Conservation (phyloP, 495 filamentous ascomycete species). For the Aspergillus bertholletiae region DNA sequence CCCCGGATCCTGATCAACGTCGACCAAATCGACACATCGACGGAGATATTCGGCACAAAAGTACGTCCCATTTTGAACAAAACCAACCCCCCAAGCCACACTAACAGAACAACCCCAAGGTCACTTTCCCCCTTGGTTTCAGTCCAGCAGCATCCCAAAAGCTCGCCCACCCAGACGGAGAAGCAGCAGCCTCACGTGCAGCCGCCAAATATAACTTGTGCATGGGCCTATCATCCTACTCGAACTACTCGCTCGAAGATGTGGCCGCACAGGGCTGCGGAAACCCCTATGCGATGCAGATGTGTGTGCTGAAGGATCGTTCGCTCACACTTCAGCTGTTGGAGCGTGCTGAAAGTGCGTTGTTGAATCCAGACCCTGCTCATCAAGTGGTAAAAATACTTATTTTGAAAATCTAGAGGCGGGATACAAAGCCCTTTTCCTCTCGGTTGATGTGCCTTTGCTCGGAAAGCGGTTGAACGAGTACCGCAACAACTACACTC, state of each 20-base stretch:
- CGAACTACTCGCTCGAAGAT: conserved; percentile 50
- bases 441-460: conserved; percentile 91
- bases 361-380: conserved; percentile 20
- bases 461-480: conserved; percentile 57
- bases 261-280: conserved; percentile 39
- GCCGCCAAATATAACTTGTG: conserved; percentile 68
- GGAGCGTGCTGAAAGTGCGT: conserved; percentile 68
- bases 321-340: conserved; percentile 81
- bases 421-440: conserved; percentile 88
- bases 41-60: conserved; percentile 41
- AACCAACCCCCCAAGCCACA: background rate
- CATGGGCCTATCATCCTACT: conserved; percentile 55
- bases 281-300: conserved; percentile 57
- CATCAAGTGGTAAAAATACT: background rate
- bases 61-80: background rate
- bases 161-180: conserved; percentile 80
- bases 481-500: conserved; percentile 40
- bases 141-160: conserved; percentile 85
- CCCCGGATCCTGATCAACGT: conserved; percentile 55
- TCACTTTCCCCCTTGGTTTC: conserved; percentile 78
- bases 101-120: conserved; percentile 38
- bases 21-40: conserved; percentile 44
- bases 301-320: conserved; percentile 94
- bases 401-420: conserved; percentile 37
- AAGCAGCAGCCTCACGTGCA: conserved; percentile 74